Evolutionary conservation across 352 stramenopile genomes (phyloP).

Genomic region (Pythium brassicae): DNA sequence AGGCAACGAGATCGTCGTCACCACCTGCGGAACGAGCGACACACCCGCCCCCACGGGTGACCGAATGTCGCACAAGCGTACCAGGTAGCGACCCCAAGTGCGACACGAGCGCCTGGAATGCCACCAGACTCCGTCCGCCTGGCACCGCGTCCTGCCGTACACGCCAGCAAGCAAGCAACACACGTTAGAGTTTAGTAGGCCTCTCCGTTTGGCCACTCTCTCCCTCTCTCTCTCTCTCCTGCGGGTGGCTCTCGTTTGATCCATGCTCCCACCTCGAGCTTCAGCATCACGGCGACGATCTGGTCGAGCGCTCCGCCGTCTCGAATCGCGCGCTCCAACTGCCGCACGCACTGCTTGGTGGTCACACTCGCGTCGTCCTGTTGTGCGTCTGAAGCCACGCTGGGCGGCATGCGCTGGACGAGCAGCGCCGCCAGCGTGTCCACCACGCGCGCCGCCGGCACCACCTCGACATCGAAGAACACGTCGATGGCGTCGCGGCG

Average conservation of each 20-base stretch:
- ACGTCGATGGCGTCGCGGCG: conserved; percentile 41
- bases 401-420: conserved; percentile 10
- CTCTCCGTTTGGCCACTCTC: neutral
- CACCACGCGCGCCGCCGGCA: conserved; percentile 32
- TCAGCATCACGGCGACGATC: conserved; percentile 33
- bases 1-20: too few species aligned
- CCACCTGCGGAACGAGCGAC: neutral
- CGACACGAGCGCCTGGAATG: conserved; percentile 31
- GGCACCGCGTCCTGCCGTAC: conserved; percentile 1
- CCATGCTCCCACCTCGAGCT: conserved; percentile 23
- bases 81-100: conserved; percentile 46
- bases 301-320: conserved; percentile 20
- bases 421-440: conserved; percentile 33
- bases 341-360: conserved; percentile 34
- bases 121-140: conserved; percentile 7
- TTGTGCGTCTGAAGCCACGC: neutral
- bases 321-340: conserved; percentile 32
- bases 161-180: too few species aligned
- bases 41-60: too few species aligned
- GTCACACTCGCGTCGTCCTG: conserved; percentile 31
- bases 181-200: too few species aligned
- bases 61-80: conserved; percentile 8
- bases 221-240: neutral
- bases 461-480: conserved; percentile 41
- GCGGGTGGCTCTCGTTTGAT: too few species aligned